Conservation (phyloP, 148 eudicot genomes). For the Chenopodium berlandieri region DNA sequence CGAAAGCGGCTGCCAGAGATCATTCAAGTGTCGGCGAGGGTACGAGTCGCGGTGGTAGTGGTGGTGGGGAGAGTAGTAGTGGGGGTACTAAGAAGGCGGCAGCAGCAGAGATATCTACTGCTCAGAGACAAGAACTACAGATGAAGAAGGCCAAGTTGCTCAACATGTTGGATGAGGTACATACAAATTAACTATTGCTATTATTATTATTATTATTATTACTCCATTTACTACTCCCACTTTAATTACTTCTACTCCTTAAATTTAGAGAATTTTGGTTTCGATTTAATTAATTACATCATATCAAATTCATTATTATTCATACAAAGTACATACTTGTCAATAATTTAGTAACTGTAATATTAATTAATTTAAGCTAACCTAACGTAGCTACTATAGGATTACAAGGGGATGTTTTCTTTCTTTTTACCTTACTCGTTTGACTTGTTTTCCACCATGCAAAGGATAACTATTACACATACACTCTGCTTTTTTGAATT, state of each 20-base stretch:
- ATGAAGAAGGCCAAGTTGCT: conserved; percentile 77
- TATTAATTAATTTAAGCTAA: background rate
- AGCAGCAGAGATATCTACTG: conserved; percentile 36
- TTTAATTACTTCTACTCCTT: background rate
- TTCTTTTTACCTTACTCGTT: conserved; percentile 10
- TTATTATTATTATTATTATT: too few species aligned
- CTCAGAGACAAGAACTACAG: conserved; percentile 73
- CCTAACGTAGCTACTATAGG: background rate
- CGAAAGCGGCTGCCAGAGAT: conserved; percentile 25
- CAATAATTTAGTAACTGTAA: background rate
- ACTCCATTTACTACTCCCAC: background rate
- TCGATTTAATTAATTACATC: background rate
- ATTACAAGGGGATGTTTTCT: background rate
- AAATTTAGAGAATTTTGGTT: background rate
- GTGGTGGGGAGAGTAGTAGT: conserved; percentile 17
- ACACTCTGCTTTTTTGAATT: background rate
- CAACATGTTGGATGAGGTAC: conserved; percentile 82
- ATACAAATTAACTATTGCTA: background rate
- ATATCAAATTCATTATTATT: background rate
- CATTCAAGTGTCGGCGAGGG: conserved; percentile 22
- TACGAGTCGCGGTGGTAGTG: background rate
- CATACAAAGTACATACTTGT: too few species aligned
- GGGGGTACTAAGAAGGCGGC: conserved; percentile 27
- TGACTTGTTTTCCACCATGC: conserved; percentile 6
- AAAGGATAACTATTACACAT: background rate